These are phyloP conservation scores for Mycena indigotica DNA, from an alignment of 768 basidiomycete species.

Conservation along the genomic window DNA sequence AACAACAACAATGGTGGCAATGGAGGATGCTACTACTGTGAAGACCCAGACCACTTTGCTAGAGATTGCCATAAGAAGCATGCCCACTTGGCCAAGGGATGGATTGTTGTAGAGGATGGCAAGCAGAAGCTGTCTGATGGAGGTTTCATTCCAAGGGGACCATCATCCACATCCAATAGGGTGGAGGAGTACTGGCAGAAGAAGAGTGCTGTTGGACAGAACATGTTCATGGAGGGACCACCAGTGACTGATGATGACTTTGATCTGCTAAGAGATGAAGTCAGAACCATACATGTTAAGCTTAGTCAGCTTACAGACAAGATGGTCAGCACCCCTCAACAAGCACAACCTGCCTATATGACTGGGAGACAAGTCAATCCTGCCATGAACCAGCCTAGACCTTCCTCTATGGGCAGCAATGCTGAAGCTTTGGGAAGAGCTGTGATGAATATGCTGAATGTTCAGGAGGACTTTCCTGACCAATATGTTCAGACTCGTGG, in stretches of 20 bases:
- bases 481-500: background rate
- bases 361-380: no score
- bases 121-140: background rate
- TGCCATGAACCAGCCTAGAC: no score
- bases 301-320: no score
- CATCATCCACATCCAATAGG: background rate
- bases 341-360: background rate
- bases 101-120: background rate
- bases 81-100: background rate
- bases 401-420: background rate
- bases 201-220: background rate
- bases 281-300: no score
- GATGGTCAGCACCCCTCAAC: no score
- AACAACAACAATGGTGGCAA: no score
- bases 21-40: no score
- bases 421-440: background rate
- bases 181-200: background rate
- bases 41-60: no score
- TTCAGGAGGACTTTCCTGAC: background rate
- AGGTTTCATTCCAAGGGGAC: background rate
- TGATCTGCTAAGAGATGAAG: background rate
- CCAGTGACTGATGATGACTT: background rate
- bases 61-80: background rate
- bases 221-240: background rate
- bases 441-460: background rate